Evolutionary conservation across 73 alveolate genomes (phyloP).

Genomic region (Tetrahymena elliotti): DNA sequence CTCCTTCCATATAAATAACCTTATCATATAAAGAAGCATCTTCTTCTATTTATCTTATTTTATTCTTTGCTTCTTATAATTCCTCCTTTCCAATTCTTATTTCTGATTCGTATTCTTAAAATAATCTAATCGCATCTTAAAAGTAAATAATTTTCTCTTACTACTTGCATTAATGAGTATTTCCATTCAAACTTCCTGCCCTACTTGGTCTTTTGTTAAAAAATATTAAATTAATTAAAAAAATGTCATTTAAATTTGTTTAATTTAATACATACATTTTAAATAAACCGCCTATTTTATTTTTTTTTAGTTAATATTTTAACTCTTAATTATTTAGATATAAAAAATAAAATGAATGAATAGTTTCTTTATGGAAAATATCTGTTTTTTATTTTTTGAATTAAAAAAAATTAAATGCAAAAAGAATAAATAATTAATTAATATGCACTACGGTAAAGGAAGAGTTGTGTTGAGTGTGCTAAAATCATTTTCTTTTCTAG

Average conservation of each 20-base stretch:
- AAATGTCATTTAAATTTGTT: neutral
- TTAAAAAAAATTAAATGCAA: too few species aligned
- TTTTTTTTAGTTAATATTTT: too few species aligned
- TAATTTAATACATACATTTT: too few species aligned
- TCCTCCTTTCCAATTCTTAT: neutral
- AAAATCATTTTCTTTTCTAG: neutral
- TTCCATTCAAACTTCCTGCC: neutral
- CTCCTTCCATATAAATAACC: neutral
- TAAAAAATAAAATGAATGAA: too few species aligned
- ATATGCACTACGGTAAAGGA: neutral
- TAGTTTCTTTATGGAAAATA: too few species aligned
- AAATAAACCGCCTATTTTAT: too few species aligned
- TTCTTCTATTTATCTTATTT: neutral
- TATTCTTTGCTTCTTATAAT: neutral
- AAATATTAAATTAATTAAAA: neutral
- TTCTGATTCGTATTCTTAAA: neutral
- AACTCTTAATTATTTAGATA: too few species aligned
- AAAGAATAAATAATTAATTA: too few species aligned
- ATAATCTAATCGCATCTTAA: neutral
- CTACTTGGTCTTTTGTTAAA: neutral
- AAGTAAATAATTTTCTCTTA: neutral
- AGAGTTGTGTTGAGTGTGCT: neutral
- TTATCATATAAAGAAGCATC: neutral
- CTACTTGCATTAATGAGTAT: neutral
- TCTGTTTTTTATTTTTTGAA: too few species aligned